Conservation (phyloP, 805 yeast species). For the Ascoidea rubescens region DNA sequence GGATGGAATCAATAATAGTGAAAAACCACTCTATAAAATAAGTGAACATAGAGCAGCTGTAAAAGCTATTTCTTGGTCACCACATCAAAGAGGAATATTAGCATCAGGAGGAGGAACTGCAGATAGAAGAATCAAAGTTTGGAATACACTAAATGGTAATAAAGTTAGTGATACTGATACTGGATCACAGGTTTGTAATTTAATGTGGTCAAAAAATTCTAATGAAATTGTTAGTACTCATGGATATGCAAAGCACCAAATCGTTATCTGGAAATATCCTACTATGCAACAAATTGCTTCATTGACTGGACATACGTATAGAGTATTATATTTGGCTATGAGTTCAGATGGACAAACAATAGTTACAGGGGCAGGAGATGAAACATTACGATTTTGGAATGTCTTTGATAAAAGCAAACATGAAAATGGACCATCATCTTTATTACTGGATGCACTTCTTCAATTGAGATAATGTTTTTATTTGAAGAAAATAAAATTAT, state of each 20-base stretch:
- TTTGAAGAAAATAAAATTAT: too few species aligned
- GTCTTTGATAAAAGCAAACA: constrained; percentile 67
- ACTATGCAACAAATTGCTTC: constrained; percentile 86
- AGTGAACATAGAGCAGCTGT: constrained; percentile 89
- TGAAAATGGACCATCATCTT: constrained; percentile 46
- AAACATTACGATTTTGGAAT: constrained; percentile 91
- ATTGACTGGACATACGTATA: constrained; percentile 84
- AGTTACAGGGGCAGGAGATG: constrained; percentile 98
- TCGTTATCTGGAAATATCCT: constrained; percentile 89
- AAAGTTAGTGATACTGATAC: constrained; percentile 76
- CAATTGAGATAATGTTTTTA: constrained; percentile 37
- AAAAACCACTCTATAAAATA: constrained; percentile 56
- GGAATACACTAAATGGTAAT: constrained; percentile 79
- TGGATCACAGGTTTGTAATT: constrained; percentile 91
- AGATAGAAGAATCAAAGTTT: constrained; percentile 76
- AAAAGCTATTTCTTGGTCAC: constrained; percentile 95
- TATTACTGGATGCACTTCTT: constrained; percentile 59
- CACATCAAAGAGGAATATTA: constrained; percentile 85
- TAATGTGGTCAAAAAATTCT: constrained; percentile 85
- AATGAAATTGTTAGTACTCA: constrained; percentile 91
- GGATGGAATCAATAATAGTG: constrained; percentile 51
- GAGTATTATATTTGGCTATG: constrained; percentile 79
- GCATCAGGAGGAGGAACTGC: constrained; percentile 98
- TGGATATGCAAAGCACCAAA: constrained; percentile 83
- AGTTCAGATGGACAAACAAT: constrained; percentile 95